Base-by-base conservation (phyloP, 2,329 filamentous ascomycete genomes). In the Chrysoporthe deuterocubensis region DNA sequence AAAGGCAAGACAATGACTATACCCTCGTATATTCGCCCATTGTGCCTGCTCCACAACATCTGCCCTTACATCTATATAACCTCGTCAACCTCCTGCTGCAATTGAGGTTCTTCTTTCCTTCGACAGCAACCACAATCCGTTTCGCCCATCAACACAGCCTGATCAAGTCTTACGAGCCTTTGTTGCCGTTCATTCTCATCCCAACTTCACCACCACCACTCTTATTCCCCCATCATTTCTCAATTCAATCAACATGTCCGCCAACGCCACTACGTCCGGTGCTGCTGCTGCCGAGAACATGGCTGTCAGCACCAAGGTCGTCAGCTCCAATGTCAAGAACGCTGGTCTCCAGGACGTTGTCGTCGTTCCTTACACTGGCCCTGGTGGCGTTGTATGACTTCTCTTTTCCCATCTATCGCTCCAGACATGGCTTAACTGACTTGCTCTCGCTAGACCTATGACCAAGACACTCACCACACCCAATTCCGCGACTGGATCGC, bases 41-140 rank as follows among this genome's bases (percentile, higher is more conserved):
- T 9, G 37, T 9, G 9, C 37, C 37, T 40, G 37, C 37, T 9
- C 37, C 37, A 40, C 37, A 82, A 9, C 26, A 9, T 4, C 37
- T 9, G 9, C 37, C 37, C 37, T 40, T 40, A 40, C 37, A 40
- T 1, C 37, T 40, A 40, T 40, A 40, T 40, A 40, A 40, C 5
- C 9, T 40, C 37, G 5, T 40, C 37, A 40, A 40, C 37, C 37
- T 40, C 37, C 37, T 40, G 37, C 37, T 7, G 37, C 37, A 40
- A 40, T 40, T 40, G 37, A 40, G 37, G 37, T 40, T 9, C 37
- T 40, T 40, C 37, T 40, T 40, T 40, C 37, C 37, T 40, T 40
- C 37, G 5, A 6, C 37, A 40, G 9, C 37, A 5, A 40, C 5
- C 37, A 5, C 37, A 9, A 40, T 40, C 37, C 37, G 9, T 40